Evolutionary conservation across 2,329 filamentous ascomycete genomes (phyloP).

Genomic region (Fusarium phyllophilum): DNA sequence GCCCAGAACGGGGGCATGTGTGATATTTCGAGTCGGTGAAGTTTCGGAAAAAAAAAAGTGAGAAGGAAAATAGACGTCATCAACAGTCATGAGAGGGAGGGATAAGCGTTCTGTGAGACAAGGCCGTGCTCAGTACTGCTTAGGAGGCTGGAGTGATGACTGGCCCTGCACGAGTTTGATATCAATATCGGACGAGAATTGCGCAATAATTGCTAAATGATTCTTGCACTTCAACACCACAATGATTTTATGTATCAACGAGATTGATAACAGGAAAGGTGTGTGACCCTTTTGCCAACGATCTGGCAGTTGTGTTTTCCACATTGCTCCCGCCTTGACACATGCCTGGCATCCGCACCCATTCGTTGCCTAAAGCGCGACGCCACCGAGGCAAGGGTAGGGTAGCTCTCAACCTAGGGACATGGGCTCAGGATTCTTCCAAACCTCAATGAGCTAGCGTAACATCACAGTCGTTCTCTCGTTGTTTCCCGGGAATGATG

Average conservation of each 20-base stretch:
- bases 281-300: constrained; percentile 9
- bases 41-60: constrained; percentile 40
- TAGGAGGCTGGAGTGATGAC: neutral
- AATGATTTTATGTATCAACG: neutral
- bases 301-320: constrained; percentile 36
- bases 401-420: constrained; percentile 6
- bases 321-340: constrained; percentile 30
- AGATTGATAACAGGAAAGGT: constrained; percentile 42
- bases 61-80: constrained; percentile 36
- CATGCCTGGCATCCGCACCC: constrained; percentile 22
- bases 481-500: constrained; percentile 42
- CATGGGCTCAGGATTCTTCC: constrained; percentile 6
- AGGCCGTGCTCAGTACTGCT: constrained; percentile 17
- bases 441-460: constrained; percentile 28
- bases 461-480: neutral
- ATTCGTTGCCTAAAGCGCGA: constrained; percentile 33
- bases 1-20: constrained; percentile 27
- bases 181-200: neutral
- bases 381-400: constrained; percentile 40
- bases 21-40: constrained; percentile 42
- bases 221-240: neutral
- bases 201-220: neutral
- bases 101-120: constrained; percentile 16
- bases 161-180: neutral
- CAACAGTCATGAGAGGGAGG: constrained; percentile 13